Base-by-base conservation (phyloP, 202 grass and related monocot genomes). In the Hordeum pubiflorum region DNA sequence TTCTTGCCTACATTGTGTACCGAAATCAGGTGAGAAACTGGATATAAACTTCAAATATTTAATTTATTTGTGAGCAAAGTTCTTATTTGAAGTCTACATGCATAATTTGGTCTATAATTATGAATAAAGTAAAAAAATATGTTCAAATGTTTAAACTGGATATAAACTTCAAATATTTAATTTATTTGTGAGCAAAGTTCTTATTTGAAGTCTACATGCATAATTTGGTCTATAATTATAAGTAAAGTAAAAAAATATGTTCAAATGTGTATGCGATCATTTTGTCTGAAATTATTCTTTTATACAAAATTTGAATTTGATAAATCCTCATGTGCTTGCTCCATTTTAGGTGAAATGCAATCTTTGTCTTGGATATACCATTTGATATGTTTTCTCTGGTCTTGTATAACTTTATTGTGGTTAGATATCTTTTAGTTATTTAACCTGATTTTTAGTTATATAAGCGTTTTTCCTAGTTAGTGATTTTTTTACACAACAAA, bases 1-100 rank as follows among this genome's bases (percentile, higher is more conserved):
- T 87, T 77, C 88, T 98, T 70, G 88, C 82, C 15, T 98, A 93
- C 46, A 75, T 91, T 55, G 92, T 98, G 14, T 95, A 98, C 77
- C 79, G 88, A 40, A 98, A 98, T 57, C 92, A 98, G 96, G 92
- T 93, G 80, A 88, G 86, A 65, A 82, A 44, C 39, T 80, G 44
- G 69, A 10, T 10, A 54, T 36, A 18, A 59, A 23, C 9, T 77
- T 85, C 5, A 20, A 4, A 20, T 27, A 52, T 54, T 26, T 12
- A 76, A 9, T 69, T 33, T 32, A 2, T 34, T 55, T 74, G 15
- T 29, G 33, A 33, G 1, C 26, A 5, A 74, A 23, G 4, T 72
- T 81, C 10, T 61, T 3, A 20, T 74, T 52, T 10, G 17, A 76
- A 67, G 12, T 60, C 3, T 9, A 54, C 24, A 68, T 67, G 8